Conservation (phyloP, 371 early-diverging fungal species). For the Apophysomyces ossiformis region DNA sequence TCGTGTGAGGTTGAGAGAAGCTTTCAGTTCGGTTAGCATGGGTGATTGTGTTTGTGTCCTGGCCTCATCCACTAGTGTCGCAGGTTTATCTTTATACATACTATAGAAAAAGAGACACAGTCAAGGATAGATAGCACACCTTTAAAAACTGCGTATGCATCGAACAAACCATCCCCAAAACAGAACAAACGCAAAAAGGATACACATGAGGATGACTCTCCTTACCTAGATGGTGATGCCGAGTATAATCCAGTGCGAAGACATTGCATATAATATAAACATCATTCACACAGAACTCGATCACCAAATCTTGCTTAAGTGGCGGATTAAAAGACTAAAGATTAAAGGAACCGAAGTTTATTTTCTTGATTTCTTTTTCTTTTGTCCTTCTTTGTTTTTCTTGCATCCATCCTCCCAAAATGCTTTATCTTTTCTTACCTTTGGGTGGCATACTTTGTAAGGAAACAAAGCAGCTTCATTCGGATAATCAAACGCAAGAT, state of each 20-base stretch:
- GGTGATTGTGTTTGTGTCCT: slow-evolving; percentile 52
- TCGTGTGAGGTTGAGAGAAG: slow-evolving; percentile 27
- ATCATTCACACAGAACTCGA: slow-evolving; percentile 49
- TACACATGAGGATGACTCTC: slow-evolving; percentile 18
- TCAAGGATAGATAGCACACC: background rate
- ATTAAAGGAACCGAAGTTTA: background rate
- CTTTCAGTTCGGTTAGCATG: slow-evolving; percentile 41
- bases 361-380: background rate
- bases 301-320: slow-evolving; percentile 43
- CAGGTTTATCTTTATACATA: slow-evolving; percentile 49
- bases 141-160: background rate
- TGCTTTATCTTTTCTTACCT: slow-evolving; percentile 28
- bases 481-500: slow-evolving; percentile 48
- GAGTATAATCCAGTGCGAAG: slow-evolving; percentile 34
- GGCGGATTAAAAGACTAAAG: slow-evolving; percentile 46
- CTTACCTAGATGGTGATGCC: slow-evolving; percentile 1
- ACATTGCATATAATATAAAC: slow-evolving; percentile 44
- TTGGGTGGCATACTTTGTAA: slow-evolving; percentile 56
- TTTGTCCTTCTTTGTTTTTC: no score
- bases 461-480: slow-evolving; percentile 46
- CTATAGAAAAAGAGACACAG: slow-evolving; percentile 15
- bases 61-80: slow-evolving; percentile 35
- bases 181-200: slow-evolving; percentile 3
- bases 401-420: no score
- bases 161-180: background rate